Conservation (phyloP, 192 early-diverging fungal genomes). For the Podila epigama region DNA sequence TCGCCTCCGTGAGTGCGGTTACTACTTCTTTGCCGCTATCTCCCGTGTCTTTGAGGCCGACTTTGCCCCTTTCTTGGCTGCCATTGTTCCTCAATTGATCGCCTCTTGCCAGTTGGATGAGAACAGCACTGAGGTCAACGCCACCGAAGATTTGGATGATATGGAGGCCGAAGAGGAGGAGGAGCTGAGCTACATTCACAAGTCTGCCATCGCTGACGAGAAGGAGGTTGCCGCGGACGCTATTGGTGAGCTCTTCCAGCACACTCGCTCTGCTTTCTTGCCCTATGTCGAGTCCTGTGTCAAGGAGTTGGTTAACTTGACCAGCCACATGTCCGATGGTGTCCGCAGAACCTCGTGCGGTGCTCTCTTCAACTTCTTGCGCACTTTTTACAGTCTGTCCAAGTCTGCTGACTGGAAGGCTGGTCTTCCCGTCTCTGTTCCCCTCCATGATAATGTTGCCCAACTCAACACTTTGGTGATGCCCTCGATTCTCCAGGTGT, state of each 20-base stretch:
- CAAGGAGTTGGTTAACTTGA: constrained; percentile 66
- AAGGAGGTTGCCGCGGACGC: constrained; percentile 89
- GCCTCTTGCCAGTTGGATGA: constrained; percentile 82
- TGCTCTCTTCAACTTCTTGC: constrained; percentile 73
- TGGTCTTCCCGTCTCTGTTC: constrained; percentile 68
- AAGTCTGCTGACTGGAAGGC: constrained; percentile 69
- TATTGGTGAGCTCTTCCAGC: constrained; percentile 82
- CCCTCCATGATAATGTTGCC: constrained; percentile 75
- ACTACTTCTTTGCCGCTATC: constrained; percentile 85
- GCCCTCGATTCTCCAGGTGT: constrained; percentile 68
- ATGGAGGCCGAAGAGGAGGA: constrained; percentile 64
- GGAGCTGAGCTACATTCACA: constrained; percentile 67
- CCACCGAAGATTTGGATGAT: constrained; percentile 51
- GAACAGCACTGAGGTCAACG: constrained; percentile 45
- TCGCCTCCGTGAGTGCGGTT: constrained; percentile 84
- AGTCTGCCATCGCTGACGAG: constrained; percentile 83
- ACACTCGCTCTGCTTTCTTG: constrained; percentile 73
- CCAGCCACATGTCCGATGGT: constrained; percentile 75
- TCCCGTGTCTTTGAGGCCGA: constrained; percentile 84
- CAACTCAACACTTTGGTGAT: constrained; percentile 69
- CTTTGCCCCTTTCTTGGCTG: constrained; percentile 77
- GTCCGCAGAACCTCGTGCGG: constrained; percentile 76
- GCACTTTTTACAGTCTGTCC: constrained; percentile 76
- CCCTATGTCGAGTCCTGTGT: constrained; percentile 78
- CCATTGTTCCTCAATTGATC: constrained; percentile 82